Conservation (phyloP, 2,329 filamentous ascomycete species). For the Penicillium sp. region DNA sequence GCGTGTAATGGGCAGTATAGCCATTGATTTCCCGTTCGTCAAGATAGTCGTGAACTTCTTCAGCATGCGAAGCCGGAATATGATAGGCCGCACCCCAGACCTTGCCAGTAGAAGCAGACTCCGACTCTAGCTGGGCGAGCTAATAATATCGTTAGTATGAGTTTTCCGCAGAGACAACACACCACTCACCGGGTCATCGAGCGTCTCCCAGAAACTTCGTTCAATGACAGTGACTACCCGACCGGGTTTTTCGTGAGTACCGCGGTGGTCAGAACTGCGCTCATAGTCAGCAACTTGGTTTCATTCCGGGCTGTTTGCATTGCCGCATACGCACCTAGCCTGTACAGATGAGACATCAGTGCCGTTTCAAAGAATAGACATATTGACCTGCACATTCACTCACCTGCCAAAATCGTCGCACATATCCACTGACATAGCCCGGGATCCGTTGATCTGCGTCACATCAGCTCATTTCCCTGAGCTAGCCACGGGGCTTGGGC, state of each 20-base stretch:
- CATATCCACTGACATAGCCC: slow-evolving; percentile 90
- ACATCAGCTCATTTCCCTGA: background rate
- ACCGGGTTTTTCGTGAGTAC: slow-evolving; percentile 82
- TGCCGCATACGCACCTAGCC: slow-evolving; percentile 32
- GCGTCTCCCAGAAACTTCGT: slow-evolving; percentile 75
- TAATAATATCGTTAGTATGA: slow-evolving; percentile 10
- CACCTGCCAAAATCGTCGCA: slow-evolving; percentile 97
- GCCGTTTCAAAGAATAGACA: background rate
- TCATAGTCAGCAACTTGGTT: background rate
- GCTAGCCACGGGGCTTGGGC: background rate
- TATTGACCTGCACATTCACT: slow-evolving; percentile 35
- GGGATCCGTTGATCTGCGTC: slow-evolving; percentile 75
- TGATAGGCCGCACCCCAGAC: slow-evolving; percentile 96
- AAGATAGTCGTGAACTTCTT: slow-evolving; percentile 83
- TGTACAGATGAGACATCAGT: slow-evolving; percentile 6
- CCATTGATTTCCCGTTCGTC: slow-evolving; percentile 98
- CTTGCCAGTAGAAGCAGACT: slow-evolving; percentile 40
- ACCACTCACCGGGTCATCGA: slow-evolving; percentile 63
- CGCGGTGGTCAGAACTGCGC: slow-evolving; percentile 85
- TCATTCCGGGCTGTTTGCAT: background rate
- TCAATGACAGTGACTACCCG: slow-evolving; percentile 93
- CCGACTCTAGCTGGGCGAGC: slow-evolving; percentile 37
- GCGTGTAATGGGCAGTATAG: slow-evolving; percentile 89
- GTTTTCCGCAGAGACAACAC: background rate
- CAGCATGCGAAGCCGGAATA: slow-evolving; percentile 70